Evolutionary conservation across 345 rosid genomes (phyloP).

Genomic region (Cardamine chenopodiifolia): DNA sequence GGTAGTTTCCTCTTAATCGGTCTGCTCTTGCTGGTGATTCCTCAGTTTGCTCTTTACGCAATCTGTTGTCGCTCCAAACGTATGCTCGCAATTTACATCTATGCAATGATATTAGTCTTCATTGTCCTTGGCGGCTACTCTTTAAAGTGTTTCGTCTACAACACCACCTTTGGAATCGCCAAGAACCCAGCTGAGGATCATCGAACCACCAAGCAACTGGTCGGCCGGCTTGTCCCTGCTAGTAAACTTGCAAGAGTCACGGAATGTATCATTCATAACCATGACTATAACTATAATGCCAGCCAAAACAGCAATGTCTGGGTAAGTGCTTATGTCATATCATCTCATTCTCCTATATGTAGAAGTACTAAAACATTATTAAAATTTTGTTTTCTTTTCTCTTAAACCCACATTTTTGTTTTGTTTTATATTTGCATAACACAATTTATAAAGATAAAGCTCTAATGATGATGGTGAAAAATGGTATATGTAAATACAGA

Average conservation of each 20-base stretch:
- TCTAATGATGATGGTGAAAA: not conserved
- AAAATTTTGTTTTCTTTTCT: too few species aligned
- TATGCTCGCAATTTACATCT: constrained; percentile 22
- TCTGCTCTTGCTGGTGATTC: constrained; percentile 29
- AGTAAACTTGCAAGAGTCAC: constrained; percentile 13
- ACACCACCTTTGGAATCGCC: constrained; percentile 31
- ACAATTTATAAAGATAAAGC: too few species aligned
- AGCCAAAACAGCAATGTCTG: constrained; percentile 44
- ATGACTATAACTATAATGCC: constrained; percentile 37
- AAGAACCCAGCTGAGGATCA: constrained; percentile 31
- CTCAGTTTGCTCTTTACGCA: constrained; percentile 37
- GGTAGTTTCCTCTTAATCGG: constrained; percentile 15
- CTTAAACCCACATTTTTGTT: too few species aligned
- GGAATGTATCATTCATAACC: constrained; percentile 27
- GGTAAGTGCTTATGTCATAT: constrained; percentile 18
- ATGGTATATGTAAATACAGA: constrained; percentile 14
- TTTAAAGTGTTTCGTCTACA: constrained; percentile 31
- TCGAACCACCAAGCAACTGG: constrained; percentile 26
- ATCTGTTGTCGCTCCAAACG: constrained; percentile 35
- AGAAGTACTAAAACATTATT: too few species aligned
- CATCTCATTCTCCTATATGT: too few species aligned
- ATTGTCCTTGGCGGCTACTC: constrained; percentile 29
- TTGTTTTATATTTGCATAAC: too few species aligned
- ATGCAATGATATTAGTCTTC: constrained; percentile 25
- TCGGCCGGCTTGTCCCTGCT: constrained; percentile 29